A percentile compares a stretch with the other conserved stretches of the same genome.
Conservation (phyloP, 441 rosid species). For the Omphalea diandra region DNA sequence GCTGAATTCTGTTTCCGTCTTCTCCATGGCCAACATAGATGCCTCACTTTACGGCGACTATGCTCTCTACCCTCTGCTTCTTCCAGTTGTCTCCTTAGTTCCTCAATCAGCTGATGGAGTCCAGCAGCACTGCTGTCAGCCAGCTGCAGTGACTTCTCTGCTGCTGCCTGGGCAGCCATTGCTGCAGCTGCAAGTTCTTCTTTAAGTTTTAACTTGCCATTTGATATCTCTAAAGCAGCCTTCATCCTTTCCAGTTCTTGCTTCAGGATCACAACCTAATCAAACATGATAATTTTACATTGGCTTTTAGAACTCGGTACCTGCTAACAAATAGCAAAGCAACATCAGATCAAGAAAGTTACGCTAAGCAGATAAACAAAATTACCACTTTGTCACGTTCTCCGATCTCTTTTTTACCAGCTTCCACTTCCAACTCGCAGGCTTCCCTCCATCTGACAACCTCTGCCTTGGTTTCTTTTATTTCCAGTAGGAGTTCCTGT, state of each 20-base stretch:
- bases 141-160: constrained; percentile 66
- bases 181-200: constrained; percentile 81
- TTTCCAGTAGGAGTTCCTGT: constrained; percentile 54
- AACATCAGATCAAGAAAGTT: background rate
- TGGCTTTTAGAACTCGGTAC: background rate
- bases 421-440: constrained; percentile 92
- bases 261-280: constrained; percentile 59
- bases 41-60: constrained; percentile 42
- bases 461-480: constrained; percentile 73
- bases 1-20: too few relatives aligned
- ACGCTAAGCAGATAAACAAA: background rate
- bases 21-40: constrained; percentile 77
- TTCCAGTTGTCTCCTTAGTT: constrained; percentile 64
- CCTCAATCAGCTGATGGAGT: constrained; percentile 66
- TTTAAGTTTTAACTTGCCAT: constrained; percentile 71
- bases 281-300: constrained; percentile 15
- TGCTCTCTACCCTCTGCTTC: constrained; percentile 59
- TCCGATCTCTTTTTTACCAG: constrained; percentile 64
- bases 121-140: constrained; percentile 58
- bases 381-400: constrained; percentile 68
- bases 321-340: background rate
- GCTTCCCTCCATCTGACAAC: constrained; percentile 89
- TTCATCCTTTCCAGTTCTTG: constrained; percentile 75
- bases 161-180: constrained; percentile 80
- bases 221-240: constrained; percentile 58